A percentile compares a stretch with the other conserved stretches of the same genome.
These are phyloP conservation scores for Pichia sp. DNA, from an alignment of 1,139 yeast species.

Conservation along the genomic window DNA sequence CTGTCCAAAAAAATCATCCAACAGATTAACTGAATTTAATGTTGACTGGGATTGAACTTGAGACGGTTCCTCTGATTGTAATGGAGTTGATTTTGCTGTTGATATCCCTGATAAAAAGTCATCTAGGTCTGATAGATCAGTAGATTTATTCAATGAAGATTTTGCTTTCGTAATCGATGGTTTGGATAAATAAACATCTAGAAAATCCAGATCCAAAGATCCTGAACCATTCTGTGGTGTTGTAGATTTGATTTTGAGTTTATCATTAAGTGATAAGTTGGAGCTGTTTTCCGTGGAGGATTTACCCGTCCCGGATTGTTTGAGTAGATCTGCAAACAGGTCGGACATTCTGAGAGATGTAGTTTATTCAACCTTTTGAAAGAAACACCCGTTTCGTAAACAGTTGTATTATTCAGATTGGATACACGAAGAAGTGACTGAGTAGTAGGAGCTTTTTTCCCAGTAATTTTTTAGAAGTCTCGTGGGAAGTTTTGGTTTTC, in stretches of 20 bases:
- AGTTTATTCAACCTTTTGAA: not conserved
- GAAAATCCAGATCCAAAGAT: slow-evolving; percentile 15
- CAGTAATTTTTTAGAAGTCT: not conserved
- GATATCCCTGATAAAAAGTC: slow-evolving; percentile 17
- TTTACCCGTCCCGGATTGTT: slow-evolving; percentile 20
- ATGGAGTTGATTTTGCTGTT: slow-evolving; percentile 1
- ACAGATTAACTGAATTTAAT: slow-evolving; percentile 1
- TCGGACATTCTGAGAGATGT: slow-evolving; percentile 25
- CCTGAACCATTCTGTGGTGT: not conserved
- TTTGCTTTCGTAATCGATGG: not conserved
- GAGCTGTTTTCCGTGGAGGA: slow-evolving; percentile 14
- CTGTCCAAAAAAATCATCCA: slow-evolving; percentile 19
- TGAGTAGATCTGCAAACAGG: slow-evolving; percentile 40
- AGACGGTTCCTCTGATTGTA: not conserved
- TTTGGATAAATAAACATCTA: slow-evolving; percentile 14
- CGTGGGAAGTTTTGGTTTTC: not conserved
- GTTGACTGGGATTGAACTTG: not conserved
- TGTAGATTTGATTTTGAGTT: slow-evolving; percentile 16
- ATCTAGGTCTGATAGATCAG: slow-evolving; percentile 1
- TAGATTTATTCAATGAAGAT: not conserved
- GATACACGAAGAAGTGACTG: too few species aligned
- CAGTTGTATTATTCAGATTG: too few species aligned
- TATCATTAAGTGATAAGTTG: slow-evolving; percentile 28
- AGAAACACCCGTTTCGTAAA: too few species aligned
- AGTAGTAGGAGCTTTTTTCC: not conserved